phyloP scores from a whole-genome alignment of 805 yeast species.

The Spathaspora girioi region DNA sequence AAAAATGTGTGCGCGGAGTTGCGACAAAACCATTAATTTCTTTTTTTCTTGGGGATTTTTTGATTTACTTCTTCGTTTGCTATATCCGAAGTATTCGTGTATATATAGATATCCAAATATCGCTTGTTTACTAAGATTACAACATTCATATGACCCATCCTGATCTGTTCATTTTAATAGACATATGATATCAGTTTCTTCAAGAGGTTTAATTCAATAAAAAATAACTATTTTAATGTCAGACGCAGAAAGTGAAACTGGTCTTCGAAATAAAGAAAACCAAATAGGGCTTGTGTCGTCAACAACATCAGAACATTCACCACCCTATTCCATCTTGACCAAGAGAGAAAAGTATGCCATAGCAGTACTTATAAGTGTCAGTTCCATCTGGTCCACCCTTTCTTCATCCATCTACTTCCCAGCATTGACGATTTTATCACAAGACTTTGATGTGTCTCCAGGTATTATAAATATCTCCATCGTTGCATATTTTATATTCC shows the following conservation, averaged over 20 bases:
- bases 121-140: neutral
- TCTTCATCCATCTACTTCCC: constrained; percentile 78
- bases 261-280: neutral
- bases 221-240: neutral
- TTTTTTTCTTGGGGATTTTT: neutral
- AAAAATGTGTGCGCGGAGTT: neutral
- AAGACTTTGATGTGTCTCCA: constrained; percentile 49
- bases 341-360: constrained; percentile 36
- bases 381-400: constrained; percentile 62
- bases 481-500: constrained; percentile 68
- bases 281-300: neutral
- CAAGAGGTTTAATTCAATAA: neutral
- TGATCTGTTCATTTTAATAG: neutral
- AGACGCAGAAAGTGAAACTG: neutral
- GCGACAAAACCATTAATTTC: neutral
- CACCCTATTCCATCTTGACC: constrained; percentile 43
- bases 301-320: neutral
- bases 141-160: too few species aligned
- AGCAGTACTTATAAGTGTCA: constrained; percentile 35
- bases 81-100: neutral
- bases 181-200: neutral
- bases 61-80: neutral
- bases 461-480: constrained; percentile 65
- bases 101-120: neutral
- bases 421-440: constrained; percentile 54